Percentiles rank a stretch among this genome's conserved stretches.
phyloP scores from a whole-genome alignment of 768 basidiomycete genomes.

The Termitomyces sp. region DNA sequence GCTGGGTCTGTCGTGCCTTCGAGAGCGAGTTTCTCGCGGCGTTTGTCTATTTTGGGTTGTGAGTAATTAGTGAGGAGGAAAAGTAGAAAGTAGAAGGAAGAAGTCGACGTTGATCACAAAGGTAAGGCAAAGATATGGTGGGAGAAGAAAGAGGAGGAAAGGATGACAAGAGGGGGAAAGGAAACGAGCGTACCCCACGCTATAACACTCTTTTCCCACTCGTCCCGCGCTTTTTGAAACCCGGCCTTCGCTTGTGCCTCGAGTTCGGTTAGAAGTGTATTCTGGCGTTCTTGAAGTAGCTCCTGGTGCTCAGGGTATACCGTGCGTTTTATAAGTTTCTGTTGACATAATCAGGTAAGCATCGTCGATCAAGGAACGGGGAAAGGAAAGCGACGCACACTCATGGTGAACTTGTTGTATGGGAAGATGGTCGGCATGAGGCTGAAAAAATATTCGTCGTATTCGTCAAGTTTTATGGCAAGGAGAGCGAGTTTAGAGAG shows the following conservation, averaged over 20 bases:
- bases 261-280: constrained; percentile 62
- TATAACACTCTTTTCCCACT: constrained; percentile 66
- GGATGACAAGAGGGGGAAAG: neutral
- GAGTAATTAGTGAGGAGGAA: neutral
- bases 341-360: neutral
- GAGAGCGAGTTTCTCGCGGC: constrained; percentile 49
- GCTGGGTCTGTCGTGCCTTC: constrained; percentile 24
- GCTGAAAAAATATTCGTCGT: constrained; percentile 89
- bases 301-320: constrained; percentile 71
- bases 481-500: constrained; percentile 68
- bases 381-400: constrained; percentile 36
- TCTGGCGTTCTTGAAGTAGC: constrained; percentile 63
- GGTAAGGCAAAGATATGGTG: too few species aligned
- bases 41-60: constrained; percentile 29
- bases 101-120: neutral
- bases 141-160: neutral
- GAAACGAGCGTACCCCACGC: constrained; percentile 52
- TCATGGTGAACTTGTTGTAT: constrained; percentile 95
- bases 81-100: neutral
- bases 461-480: constrained; percentile 81
- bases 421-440: constrained; percentile 85
- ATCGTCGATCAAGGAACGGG: neutral
- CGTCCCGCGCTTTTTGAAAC: constrained; percentile 65
- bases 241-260: constrained; percentile 55
- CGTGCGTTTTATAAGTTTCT: constrained; percentile 95